phyloP scores from a whole-genome alignment of 1,284 basidiomycete species.

The Porogramme epimiltina region DNA sequence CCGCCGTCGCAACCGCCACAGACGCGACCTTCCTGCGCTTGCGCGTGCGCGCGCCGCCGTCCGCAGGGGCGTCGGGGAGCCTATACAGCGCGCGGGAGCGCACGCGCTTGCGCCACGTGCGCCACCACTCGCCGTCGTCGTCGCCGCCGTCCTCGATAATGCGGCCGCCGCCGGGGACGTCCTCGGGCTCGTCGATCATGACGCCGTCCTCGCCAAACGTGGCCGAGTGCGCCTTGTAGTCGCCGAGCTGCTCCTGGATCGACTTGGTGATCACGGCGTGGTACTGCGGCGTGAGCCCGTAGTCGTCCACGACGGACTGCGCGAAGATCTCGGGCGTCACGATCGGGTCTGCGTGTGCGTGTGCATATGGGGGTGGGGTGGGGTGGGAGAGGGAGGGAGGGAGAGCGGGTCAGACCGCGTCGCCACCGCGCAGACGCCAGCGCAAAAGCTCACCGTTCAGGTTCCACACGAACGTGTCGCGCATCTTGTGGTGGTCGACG shows the following conservation, averaged over 20 bases:
- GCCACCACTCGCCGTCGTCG: constrained; percentile 70
- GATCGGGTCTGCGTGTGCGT: constrained; percentile 80
- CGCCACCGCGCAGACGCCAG: background rate
- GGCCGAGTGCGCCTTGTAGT: constrained; percentile 70
- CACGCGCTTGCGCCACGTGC: constrained; percentile 63
- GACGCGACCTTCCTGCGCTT: constrained; percentile 42
- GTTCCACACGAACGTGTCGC: constrained; percentile 98
- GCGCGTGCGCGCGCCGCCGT: constrained; percentile 27
- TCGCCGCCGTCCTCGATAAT: constrained; percentile 40
- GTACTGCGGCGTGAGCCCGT: constrained; percentile 75
- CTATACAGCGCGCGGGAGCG: constrained; percentile 36
- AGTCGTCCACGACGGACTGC: constrained; percentile 90
- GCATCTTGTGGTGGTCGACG: constrained; percentile 87
- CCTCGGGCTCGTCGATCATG: constrained; percentile 31
- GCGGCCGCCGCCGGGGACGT: constrained; percentile 44
- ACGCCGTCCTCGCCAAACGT: constrained; percentile 37
- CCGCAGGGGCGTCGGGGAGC: constrained; percentile 18
- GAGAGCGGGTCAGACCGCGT: background rate
- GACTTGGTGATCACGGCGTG: constrained; percentile 76
- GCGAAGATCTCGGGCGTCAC: constrained; percentile 92
- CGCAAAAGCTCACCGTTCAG: constrained; percentile 68
- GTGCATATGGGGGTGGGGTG: too few species aligned
- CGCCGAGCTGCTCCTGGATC: constrained; percentile 87
- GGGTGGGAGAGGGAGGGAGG: too few species aligned
- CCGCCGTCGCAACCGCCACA: too few species aligned